phyloP scores from a whole-genome alignment of 108 stramenopile genomes.

The Mayamaea pseudoterrestris region DNA sequence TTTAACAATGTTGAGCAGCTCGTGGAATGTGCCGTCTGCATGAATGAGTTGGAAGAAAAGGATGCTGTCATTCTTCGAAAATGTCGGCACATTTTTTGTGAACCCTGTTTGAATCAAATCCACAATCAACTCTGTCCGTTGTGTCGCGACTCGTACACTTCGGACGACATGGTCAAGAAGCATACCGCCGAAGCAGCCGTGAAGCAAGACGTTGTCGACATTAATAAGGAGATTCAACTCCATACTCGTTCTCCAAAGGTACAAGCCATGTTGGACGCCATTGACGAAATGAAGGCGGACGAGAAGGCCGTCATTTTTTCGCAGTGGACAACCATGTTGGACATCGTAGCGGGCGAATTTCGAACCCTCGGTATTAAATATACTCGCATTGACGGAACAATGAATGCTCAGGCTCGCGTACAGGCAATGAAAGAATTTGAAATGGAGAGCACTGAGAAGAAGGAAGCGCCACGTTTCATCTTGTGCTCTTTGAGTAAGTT shows the following conservation, averaged over 20 bases:
- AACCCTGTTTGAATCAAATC: constrained; percentile 30
- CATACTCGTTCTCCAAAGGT: constrained; percentile 18
- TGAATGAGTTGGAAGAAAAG: too few relatives aligned
- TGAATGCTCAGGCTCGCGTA: constrained; percentile 24
- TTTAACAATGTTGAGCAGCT: too few relatives aligned
- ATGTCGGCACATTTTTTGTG: constrained; percentile 51
- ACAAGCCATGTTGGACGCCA: constrained; percentile 17
- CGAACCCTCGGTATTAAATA: constrained; percentile 30
- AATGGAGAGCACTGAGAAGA: too few relatives aligned
- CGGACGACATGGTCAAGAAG: constrained; percentile 21
- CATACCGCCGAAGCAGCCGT: constrained; percentile 11
- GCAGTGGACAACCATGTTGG: constrained; percentile 51
- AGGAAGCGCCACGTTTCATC: constrained; percentile 28
- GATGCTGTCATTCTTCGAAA: constrained; percentile 25
- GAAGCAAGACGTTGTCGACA: background rate
- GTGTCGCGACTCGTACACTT: constrained; percentile 22
- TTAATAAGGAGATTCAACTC: background rate
- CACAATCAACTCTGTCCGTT: constrained; percentile 24
- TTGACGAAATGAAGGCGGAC: constrained; percentile 22
- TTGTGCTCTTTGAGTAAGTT: constrained; percentile 20
- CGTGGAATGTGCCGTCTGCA: too few relatives aligned
- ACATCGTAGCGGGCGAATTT: constrained; percentile 35
- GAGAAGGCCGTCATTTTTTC: constrained; percentile 51
- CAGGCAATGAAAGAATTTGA: constrained; percentile 19
- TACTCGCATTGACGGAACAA: constrained; percentile 39